Percentiles rank a stretch among this genome's conserved stretches.
phyloP scores from a whole-genome alignment of 2,329 filamentous ascomycete species.

The Trichoderma polysporum region DNA sequence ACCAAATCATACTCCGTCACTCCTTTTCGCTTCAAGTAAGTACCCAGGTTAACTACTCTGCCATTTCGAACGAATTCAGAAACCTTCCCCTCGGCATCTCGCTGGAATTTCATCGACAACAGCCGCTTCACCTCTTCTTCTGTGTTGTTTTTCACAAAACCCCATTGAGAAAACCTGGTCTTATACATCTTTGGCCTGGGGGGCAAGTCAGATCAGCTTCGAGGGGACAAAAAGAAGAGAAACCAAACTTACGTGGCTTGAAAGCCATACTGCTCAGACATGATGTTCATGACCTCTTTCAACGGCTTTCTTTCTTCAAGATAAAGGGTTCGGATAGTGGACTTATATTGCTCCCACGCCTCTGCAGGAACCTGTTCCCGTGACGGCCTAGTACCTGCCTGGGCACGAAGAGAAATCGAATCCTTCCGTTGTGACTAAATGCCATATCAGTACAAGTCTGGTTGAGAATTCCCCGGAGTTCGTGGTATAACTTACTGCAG shows the following conservation, averaged over 20 bases:
- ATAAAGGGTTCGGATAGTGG: slow-evolving; percentile 46
- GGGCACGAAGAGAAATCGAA: slow-evolving; percentile 33
- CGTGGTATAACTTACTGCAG: slow-evolving; percentile 27
- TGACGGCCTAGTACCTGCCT: slow-evolving; percentile 38
- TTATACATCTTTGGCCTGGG: slow-evolving; percentile 55
- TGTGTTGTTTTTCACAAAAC: slow-evolving; percentile 56
- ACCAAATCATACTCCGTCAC: slow-evolving; percentile 54
- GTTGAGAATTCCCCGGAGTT: not conserved
- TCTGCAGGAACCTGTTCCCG: slow-evolving; percentile 47
- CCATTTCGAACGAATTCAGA: slow-evolving; percentile 55
- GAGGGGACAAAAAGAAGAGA: not conserved
- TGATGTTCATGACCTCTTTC: slow-evolving; percentile 54
- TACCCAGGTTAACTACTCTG: slow-evolving; percentile 51
- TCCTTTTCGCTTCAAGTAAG: slow-evolving; percentile 53
- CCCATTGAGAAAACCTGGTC: slow-evolving; percentile 55
- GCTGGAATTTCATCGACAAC: slow-evolving; percentile 52
- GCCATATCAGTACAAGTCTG: not conserved
- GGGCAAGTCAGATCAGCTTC: slow-evolving; percentile 22
- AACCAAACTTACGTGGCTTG: slow-evolving; percentile 46
- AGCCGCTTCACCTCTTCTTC: slow-evolving; percentile 53
- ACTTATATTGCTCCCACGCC: slow-evolving; percentile 49
- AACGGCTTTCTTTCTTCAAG: slow-evolving; percentile 50
- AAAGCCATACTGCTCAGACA: slow-evolving; percentile 49
- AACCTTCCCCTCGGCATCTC: slow-evolving; percentile 53
- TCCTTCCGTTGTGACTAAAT: slow-evolving; percentile 31